Base-by-base conservation (phyloP, 208 protist genomes). In the Sergeia podlipaevii region DNA sequence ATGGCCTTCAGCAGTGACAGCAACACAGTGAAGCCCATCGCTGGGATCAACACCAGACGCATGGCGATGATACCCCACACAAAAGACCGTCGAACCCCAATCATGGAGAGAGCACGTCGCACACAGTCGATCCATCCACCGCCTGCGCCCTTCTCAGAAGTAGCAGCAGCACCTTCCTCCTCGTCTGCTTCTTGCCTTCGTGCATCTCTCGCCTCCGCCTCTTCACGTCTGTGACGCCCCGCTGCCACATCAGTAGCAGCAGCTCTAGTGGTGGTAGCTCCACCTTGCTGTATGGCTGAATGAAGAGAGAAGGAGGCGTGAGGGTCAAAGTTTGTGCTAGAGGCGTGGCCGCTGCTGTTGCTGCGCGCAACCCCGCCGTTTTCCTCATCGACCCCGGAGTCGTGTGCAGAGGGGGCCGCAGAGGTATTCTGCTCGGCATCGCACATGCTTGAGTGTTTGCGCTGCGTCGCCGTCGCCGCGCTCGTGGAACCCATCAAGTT, bases 341-440 rank as follows among this genome's bases (percentile, higher is more conserved):
- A 8, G 32, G 50, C 59, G 48, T 73, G 66, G 33, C 21, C 21
- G 27, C 29, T 28, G 29, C 62, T 62, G 34, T 69, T 64, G 27
- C 59, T 70, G n/a, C 70, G 44, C 61, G 70, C 34, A n/a, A 21
- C 33, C 5, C 15, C 4, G 38, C 54, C 54, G 23, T 74, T 61
- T 20, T 49, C 57, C 7, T 57, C 48, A 24, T 65, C 47, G 33
- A 65, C 65, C 1, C 20, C 46, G 4, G 43, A 36, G 24, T 76
- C 52, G 46, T 56, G 38, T 0, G 68, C 30, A 7, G 73, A 56
- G 46, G 79, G 64, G 18, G 75, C 69, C 1, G 18, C 42, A n/a
- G 17, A 13, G 4, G 84, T 91, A 68, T 88, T 91, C 44, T 85
- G 79, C 65, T 80, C 80, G 23, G 74, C 67, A 47, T 91, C 65